Evolutionary conservation across 2,329 filamentous ascomycete genomes (phyloP).

Genomic region (Thermothelomyces thermophilus): DNA sequence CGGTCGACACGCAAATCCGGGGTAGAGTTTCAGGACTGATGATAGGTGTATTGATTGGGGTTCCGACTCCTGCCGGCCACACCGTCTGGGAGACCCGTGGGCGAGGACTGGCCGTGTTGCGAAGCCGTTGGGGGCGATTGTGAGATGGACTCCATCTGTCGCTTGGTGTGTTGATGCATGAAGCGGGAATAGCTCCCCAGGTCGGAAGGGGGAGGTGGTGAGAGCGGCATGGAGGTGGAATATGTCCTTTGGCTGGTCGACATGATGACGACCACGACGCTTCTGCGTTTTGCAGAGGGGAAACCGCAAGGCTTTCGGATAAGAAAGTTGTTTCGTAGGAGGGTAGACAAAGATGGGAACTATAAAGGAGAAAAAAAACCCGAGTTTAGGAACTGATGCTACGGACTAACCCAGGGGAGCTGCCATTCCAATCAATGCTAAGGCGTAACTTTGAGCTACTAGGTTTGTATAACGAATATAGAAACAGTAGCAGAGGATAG

Average conservation of each 20-base stretch:
- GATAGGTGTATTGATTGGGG: conserved; percentile 20
- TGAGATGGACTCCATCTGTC: conserved; percentile 55
- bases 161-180: conserved; percentile 60
- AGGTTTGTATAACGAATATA: not conserved
- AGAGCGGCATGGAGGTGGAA: conserved; percentile 22
- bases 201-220: conserved; percentile 27
- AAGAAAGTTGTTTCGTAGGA: no score
- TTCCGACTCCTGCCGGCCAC: conserved; percentile 18
- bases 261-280: conserved; percentile 1
- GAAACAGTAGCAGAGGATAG: conserved; percentile 3
- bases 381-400: not conserved
- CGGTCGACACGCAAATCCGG: no score
- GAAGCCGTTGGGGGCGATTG: conserved; percentile 33
- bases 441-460: not conserved
- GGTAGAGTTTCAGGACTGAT: not conserved
- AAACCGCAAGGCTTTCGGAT: no score
- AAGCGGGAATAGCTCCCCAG: conserved; percentile 45
- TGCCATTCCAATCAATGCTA: not conserved
- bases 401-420: not conserved
- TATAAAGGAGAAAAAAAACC: not conserved
- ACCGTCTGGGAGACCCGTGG: conserved; percentile 27
- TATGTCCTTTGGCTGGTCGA: conserved; percentile 12
- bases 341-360: no score
- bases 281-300: not conserved
- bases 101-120: conserved; percentile 1